Evolutionary conservation across 371 early-diverging fungal species (phyloP).

Genomic region (Lichtheimia corymbifera): DNA sequence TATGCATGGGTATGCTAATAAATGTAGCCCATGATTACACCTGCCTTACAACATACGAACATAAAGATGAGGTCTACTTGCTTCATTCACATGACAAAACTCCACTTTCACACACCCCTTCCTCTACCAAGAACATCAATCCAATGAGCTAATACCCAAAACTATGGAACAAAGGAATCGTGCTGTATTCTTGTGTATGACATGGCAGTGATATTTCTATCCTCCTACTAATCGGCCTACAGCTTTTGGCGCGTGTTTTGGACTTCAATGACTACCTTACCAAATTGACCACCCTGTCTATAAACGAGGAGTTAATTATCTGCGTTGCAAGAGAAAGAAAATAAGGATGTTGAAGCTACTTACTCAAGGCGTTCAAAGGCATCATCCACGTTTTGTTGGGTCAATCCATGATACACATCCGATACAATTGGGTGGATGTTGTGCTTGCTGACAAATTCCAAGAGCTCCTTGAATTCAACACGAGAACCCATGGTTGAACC

Average conservation of each 20-base stretch:
- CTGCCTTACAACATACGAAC: too few relatives aligned
- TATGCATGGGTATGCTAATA: too few relatives aligned
- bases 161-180: too few relatives aligned
- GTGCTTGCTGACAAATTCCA: slow-evolving; percentile 57
- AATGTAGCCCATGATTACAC: too few relatives aligned
- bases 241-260: slow-evolving; percentile 3
- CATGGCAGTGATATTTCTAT: not conserved
- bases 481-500: slow-evolving; percentile 74
- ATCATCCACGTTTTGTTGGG: slow-evolving; percentile 40
- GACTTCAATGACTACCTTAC: slow-evolving; percentile 22
- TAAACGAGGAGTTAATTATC: not conserved
- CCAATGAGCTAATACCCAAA: too few relatives aligned
- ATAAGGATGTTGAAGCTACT: not conserved
- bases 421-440: slow-evolving; percentile 66
- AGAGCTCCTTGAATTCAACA: slow-evolving; percentile 62
- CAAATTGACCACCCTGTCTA: slow-evolving; percentile 22
- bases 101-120: too few relatives aligned
- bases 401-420: slow-evolving; percentile 59
- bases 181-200: too few relatives aligned
- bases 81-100: too few relatives aligned
- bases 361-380: slow-evolving; percentile 24
- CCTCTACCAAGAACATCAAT: too few relatives aligned
- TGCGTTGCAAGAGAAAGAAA: slow-evolving; percentile 17
- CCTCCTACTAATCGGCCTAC: not conserved
- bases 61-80: too few relatives aligned